Base-by-base conservation (phyloP, 2,329 filamentous ascomycete species). In the Camptophora hylomeconis region DNA sequence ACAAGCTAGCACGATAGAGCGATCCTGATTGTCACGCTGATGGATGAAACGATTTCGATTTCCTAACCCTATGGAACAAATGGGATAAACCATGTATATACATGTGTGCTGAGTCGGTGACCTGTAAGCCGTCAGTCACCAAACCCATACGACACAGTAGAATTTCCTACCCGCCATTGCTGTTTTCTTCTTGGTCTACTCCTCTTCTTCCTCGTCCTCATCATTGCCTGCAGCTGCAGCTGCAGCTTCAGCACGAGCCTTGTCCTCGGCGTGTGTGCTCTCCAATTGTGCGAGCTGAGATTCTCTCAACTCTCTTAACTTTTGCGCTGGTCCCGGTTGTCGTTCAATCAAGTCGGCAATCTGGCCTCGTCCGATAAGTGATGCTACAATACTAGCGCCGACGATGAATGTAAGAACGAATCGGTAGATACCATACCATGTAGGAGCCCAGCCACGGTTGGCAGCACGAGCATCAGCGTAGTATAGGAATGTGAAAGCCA, bases 331-430 rank as follows among this genome's bases (percentile, higher is more conserved):
- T 21, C 56, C 52, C 11, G 57, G 49, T 20, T 54, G 40, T 37
- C 48, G 52, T 29, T 50, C 61, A 42, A 75, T 58, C 46, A 65
- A 60, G 42, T 71, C 63, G 22, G 62, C 65, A 42, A 92, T 74
- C 58, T 86, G 78, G 46, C 84, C 79, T 37, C 86, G 74, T 21
- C 82, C 83, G 38, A 94, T 69, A 41, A 94, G 61, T 39, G 72
- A 87, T 43, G 82, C 60, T 22, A 89, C 73, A 42, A 94, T 87
- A 38, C 79, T 76, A 23, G 72, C 63, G 20, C 87, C 86, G 16
- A 93, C 86, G 36, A 94, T 69, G 52, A 86, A 87, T 2, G 87
- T 94, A 44, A 94, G 65, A 6, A 92, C 76, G 55, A 93, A 94
- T 18, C 87, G 81, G 61, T 94, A 94, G 27, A 75, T 80, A 35